Base-by-base conservation (phyloP, 163 green algal genomes). In the Scenedesmus sp. region DNA sequence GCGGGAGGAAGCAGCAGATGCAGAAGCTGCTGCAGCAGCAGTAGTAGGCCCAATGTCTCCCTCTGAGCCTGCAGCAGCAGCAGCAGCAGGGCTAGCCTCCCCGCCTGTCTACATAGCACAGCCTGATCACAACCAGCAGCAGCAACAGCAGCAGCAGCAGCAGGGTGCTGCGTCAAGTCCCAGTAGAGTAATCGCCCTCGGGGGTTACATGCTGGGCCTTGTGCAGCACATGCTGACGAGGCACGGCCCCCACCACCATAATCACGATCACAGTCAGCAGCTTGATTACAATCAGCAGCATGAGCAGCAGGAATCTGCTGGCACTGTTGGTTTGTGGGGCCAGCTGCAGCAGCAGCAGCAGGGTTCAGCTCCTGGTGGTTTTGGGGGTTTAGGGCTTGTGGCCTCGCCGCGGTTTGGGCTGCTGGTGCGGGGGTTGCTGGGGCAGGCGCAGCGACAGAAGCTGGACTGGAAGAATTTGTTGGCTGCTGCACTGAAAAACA, bases 71-170 rank as follows among this genome's bases (percentile, higher is more conserved):
- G 62, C 18, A 76, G 55, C 57, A 91, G 87, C 54, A 91, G 87
- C 70, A 91, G 87, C 66, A 90, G 70, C 20, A 55, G 18, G 20
- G 10, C 18, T 67, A 46, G 81, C 15, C 46, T 54, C 57, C 23
- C 20, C 73, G 52, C 20, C 34, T 7, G 74, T 74, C 2, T 55
- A 70, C 15, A 52, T 87, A 46, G 16, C 64, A 54, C 26, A 20
- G 4, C 84, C 59, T 23, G 13, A 8, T 9, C 56, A 88, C 15
- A 15, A 79, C 2, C 64, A 90, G 60, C 60, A 90, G 85, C 73
- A 91, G 87, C 54, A 86, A 55, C 86, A 66, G 86, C 67, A 82
- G 86, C 86, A 66, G 86, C 86, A 67, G 67, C 86, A 62, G 67
- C 86, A 85, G 70, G 70, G 23, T 79, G 70, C 70, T 52, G 70